A percentile compares a stretch with the other conserved stretches of the same genome.
Evolutionary conservation across 2,329 filamentous ascomycete genomes (phyloP).

Genomic region (Fusarium miscanthi): DNA sequence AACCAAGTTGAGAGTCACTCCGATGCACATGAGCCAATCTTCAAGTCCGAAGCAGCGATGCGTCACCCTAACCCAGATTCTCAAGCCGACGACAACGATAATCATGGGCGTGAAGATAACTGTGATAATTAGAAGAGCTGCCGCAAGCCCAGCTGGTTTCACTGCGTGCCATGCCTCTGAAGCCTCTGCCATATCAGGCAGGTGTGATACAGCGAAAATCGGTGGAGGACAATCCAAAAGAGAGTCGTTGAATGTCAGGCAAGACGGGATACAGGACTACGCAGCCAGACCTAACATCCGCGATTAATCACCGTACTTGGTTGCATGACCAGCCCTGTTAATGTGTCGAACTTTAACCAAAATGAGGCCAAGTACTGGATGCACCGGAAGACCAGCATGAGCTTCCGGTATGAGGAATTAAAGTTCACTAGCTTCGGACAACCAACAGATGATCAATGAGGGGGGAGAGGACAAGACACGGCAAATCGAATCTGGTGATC

Average conservation of each 20-base stretch:
- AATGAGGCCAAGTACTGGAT: too few relatives aligned
- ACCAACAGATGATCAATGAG: neutral
- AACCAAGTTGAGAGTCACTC: slow-evolving; percentile 12
- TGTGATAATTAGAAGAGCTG: neutral
- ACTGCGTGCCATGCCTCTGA: slow-evolving; percentile 3
- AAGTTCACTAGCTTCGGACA: too few relatives aligned
- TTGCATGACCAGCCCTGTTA: neutral
- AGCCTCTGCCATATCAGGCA: neutral
- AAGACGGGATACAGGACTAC: neutral
- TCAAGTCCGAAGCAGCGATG: neutral
- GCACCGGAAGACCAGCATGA: neutral
- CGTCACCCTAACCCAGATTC: neutral
- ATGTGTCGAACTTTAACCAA: neutral
- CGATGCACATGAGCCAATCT: slow-evolving; percentile 20
- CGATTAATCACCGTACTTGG: neutral
- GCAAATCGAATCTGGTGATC: neutral
- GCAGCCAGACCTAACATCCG: neutral
- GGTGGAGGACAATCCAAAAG: too few relatives aligned
- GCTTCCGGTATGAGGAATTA: neutral
- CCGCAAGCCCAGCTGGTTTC: slow-evolving; percentile 5
- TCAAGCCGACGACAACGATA: neutral
- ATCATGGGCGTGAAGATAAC: slow-evolving; percentile 2
- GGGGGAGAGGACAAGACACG: neutral
- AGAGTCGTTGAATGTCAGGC: too few relatives aligned
- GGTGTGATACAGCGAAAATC: too few relatives aligned